Percentiles rank a stretch among this genome's conserved stretches.
These are phyloP conservation scores for Monosporascus sp. DNA, from an alignment of 2,329 filamentous ascomycete genomes.

Conservation along the genomic window DNA sequence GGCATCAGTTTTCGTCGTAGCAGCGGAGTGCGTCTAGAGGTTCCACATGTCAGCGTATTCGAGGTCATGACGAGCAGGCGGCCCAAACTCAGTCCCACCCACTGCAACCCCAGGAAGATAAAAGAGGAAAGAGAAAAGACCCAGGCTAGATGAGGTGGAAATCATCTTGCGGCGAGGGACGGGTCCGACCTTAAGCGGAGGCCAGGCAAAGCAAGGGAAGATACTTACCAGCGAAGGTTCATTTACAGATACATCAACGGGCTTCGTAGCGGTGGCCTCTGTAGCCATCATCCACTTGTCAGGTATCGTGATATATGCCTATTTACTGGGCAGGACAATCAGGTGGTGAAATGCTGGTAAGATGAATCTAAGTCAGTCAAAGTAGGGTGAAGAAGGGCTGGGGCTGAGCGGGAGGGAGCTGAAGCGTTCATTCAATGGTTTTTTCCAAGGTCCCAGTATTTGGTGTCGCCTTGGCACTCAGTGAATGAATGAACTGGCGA, in stretches of 20 bases:
- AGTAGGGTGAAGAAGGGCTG: not conserved
- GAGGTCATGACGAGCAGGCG: not conserved
- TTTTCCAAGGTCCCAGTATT: not conserved
- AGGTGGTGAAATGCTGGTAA: not conserved
- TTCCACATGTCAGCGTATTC: constrained; percentile 3
- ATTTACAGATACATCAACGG: constrained; percentile 27
- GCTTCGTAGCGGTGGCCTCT: constrained; percentile 25
- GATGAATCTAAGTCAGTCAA: not conserved
- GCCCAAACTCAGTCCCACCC: not conserved
- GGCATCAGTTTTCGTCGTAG: constrained; percentile 30
- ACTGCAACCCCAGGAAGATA: not conserved
- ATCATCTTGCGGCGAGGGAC: not conserved
- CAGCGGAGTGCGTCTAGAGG: constrained; percentile 24
- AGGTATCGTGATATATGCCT: constrained; percentile 11
- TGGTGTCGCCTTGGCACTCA: not conserved
- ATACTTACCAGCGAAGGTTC: constrained; percentile 27
- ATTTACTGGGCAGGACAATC: constrained; percentile 3
- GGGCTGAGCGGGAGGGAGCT: not conserved
- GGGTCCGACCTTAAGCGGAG: not conserved
- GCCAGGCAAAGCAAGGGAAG: constrained; percentile 1
- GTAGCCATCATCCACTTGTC: constrained; percentile 29
- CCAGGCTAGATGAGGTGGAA: too few relatives aligned
- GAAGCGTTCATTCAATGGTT: not conserved
- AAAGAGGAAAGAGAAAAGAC: not conserved
- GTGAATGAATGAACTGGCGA: not conserved